Evolutionary conservation across 2,329 filamentous ascomycete species (phyloP), one percentile per base, ranked within the genome.

Genomic region (Beauveria brongniartii): DNA sequence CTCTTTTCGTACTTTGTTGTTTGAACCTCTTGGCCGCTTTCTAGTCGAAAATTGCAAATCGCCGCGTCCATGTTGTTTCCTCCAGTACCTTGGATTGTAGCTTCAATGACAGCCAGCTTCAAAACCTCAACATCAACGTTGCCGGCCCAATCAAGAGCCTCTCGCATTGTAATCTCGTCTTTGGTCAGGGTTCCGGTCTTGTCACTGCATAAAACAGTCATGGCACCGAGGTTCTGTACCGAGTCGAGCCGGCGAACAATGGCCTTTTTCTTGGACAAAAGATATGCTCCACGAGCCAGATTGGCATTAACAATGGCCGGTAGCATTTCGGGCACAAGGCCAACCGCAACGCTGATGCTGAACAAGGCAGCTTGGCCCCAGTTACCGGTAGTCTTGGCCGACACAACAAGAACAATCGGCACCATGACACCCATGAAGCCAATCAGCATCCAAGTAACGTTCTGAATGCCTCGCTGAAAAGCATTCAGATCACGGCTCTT

Each of bases 201-300:
- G 50, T 71, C 69, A 53, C 69, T 70, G 61, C 69, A 71, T 1
- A 71, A 63, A 10, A 71, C 62, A 5, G 67, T 65, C 67, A 71
- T 71, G 30, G 69, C 69, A 14, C 69, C 69, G 1, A 71, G 57
- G 41, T 70, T 69, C 58, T 71, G 69, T 10, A 71, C 67, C 10
- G 67, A 68, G 62, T 71, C 67, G 37, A 69, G 69, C 61, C 76
- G 66, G 62, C 69, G 68, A 53, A 72, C 71, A 56, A 77, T 68
- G 41, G 71, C 69, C 66, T 73, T 71, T 66, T 74, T 72, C 63
- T 68, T 69, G 50, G 69, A 70, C 1, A 71, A 44, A 1, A 68
- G 55, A 16, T 65, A 66, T 22, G 68, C 68, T 9, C 68, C 67
- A 14, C 67, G 67, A 9, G 69, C 69, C 12, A 70, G 64, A 24